A percentile compares a stretch with the other conserved stretches of the same genome.
These are phyloP conservation scores for Microcyclosporella mali DNA, from an alignment of 2,329 filamentous ascomycete species.

Conservation along the genomic window DNA sequence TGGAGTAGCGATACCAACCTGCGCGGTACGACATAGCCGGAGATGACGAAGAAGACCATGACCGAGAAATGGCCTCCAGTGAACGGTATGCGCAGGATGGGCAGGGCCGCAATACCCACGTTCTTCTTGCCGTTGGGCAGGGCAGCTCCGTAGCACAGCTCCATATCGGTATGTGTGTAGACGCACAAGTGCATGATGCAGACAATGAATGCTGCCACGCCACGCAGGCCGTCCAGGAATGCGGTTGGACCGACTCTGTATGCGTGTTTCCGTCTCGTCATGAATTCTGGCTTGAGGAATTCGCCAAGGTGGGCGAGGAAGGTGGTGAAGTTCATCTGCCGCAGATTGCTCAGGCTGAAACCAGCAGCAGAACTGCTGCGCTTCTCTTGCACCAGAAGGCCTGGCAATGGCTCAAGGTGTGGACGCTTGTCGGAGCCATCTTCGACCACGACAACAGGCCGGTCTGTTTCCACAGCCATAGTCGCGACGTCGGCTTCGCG, in stretches of 20 bases:
- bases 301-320: conserved; percentile 2
- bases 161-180: conserved; percentile 51
- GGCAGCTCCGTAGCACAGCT: conserved; percentile 27
- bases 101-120: conserved; percentile 44
- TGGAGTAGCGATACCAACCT: conserved; percentile 35
- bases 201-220: conserved; percentile 60
- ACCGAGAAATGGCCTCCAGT: conserved; percentile 56
- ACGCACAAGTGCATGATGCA: conserved; percentile 55
- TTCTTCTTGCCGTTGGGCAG: conserved; percentile 36
- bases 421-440: too few relatives aligned
- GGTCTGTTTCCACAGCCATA: too few relatives aligned
- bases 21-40: conserved; percentile 44
- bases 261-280: conserved; percentile 6
- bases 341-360: too few relatives aligned
- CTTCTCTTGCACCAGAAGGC: too few relatives aligned
- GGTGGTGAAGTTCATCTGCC: neutral
- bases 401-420: too few relatives aligned
- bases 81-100: conserved; percentile 54
- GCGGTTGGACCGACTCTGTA: conserved; percentile 38
- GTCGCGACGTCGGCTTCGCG: too few relatives aligned
- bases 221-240: conserved; percentile 58
- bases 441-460: too few relatives aligned
- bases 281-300: conserved; percentile 12
- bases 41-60: conserved; percentile 47
- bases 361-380: neutral